A percentile compares a stretch with the other conserved stretches of the same genome.
These are phyloP conservation scores for Cyberlindnera veronae DNA, from an alignment of 805 yeast species.

Conservation along the genomic window DNA sequence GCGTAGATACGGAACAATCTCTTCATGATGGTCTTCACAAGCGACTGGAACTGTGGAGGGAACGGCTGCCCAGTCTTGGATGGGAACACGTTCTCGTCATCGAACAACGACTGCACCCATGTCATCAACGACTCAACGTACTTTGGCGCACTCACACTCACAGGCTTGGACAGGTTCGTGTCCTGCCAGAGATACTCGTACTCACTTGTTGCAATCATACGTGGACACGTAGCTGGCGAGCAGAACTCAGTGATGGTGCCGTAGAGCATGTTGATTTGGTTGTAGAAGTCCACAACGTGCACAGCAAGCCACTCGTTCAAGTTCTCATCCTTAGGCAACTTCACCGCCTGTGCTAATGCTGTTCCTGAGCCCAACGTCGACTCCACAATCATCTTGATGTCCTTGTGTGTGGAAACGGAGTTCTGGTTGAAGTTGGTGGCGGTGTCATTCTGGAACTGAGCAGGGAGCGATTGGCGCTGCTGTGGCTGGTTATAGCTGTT, in stretches of 20 bases:
- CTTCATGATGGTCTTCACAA: conserved; percentile 84
- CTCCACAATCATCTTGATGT: conserved; percentile 85
- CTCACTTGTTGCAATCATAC: conserved; percentile 97
- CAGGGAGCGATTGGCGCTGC: conserved; percentile 11
- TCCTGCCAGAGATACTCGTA: conserved; percentile 98
- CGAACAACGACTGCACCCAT: conserved; percentile 93
- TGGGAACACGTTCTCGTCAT: conserved; percentile 88
- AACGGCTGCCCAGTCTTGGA: conserved; percentile 88
- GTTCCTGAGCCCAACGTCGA: conserved; percentile 93
- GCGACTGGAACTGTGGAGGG: conserved; percentile 74
- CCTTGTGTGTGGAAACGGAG: conserved; percentile 57
- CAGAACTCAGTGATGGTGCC: conserved; percentile 96
- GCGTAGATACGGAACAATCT: conserved; percentile 93
- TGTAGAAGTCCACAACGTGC: conserved; percentile 95
- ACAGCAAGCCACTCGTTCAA: conserved; percentile 94
- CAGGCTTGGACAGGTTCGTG: conserved; percentile 62
- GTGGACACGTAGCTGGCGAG: conserved; percentile 90
- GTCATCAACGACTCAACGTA: conserved; percentile 90
- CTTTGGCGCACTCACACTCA: conserved; percentile 89
- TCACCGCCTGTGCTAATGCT: conserved; percentile 88
- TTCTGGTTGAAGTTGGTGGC: conserved; percentile 23
- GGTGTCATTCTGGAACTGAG: conserved; percentile 3
- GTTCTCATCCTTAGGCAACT: conserved; percentile 90
- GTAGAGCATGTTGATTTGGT: conserved; percentile 93
- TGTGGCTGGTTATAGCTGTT: conserved; percentile 16